A percentile compares a stretch with the other conserved stretches of the same genome.
These are phyloP conservation scores for Begonia loranthoides DNA, from an alignment of 306 rosid genomes.

Conservation along the genomic window DNA sequence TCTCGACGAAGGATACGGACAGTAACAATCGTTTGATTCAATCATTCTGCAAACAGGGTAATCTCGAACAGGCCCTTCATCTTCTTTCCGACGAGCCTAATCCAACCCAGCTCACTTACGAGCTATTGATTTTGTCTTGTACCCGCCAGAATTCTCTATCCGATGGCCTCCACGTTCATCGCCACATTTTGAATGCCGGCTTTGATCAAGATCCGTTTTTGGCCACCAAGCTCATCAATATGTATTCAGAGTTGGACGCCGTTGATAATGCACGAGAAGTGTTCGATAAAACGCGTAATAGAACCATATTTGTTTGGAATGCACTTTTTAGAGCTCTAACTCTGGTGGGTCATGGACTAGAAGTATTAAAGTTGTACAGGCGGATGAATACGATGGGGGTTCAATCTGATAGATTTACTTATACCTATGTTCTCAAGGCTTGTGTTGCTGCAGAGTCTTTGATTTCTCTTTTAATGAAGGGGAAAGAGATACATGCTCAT, in stretches of 20 bases:
- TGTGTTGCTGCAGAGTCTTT: conserved; percentile 54
- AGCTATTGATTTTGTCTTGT: conserved; percentile 56
- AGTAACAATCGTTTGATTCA: conserved; percentile 47
- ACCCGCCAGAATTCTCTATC: conserved; percentile 49
- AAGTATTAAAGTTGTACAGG: conserved; percentile 46
- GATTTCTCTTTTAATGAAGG: conserved; percentile 39
- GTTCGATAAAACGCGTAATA: conserved; percentile 51
- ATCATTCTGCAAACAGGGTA: conserved; percentile 63
- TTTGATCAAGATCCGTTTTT: conserved; percentile 64
- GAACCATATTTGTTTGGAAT: conserved; percentile 83
- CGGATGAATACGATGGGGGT: conserved; percentile 48
- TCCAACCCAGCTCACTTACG: conserved; percentile 66
- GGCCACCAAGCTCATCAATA: conserved; percentile 76
- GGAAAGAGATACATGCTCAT: conserved; percentile 88
- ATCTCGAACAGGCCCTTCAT: conserved; percentile 62
- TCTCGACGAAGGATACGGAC: background rate
- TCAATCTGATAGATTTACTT: conserved; percentile 57
- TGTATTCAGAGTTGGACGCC: conserved; percentile 66
- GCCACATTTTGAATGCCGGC: conserved; percentile 35
- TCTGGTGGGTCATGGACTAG: conserved; percentile 53
- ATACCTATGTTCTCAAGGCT: conserved; percentile 78
- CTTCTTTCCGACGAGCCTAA: conserved; percentile 42
- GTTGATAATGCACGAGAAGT: conserved; percentile 54
- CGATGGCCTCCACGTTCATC: conserved; percentile 44
- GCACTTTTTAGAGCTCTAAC: conserved; percentile 70